Evolutionary conservation across 495 filamentous ascomycete species (phyloP), one percentile per base, ranked within the genome.

Genomic region (Amniculicola lignicola): DNA sequence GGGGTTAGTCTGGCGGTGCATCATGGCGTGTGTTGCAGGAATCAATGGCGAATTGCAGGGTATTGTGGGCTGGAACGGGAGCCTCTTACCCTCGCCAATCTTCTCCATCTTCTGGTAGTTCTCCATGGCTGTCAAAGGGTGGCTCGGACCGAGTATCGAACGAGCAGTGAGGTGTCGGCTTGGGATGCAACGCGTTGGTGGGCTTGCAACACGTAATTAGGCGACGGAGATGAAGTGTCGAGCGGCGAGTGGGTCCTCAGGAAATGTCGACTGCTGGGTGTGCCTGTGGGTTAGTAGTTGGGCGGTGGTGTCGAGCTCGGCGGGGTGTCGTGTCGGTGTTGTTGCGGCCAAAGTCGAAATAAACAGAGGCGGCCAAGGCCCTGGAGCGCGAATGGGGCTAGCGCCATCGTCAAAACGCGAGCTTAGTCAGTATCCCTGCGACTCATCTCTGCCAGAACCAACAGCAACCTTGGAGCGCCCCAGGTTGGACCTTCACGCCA

Each of bases 71-170:
- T 23, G 28, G 28, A 15, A 40, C 2, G 4, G 23, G 21, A 6
- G n/a, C n/a, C n/a, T 16, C 52, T 48, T 72, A 96, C 93, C 93
- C 80, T 99, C 93, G 64, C 93, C 93, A 72, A 99, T 94, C 77
- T 99, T 99, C 78, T 99, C 93, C 54, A 99, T 86, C 76, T 96
- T 96, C 77, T 97, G 90, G 72, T 99, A 99, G 71, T 96, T 96
- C 69, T 99, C 93, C 93, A 99, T 99, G 61, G 54, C 36, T 11
- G 7, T 23, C 23, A 38, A 27, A 18, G 6, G 28, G 10, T 6
- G 28, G 38, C 16, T 14, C n/a, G 21, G 12, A 51, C 14, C 40
- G 40, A n/a, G 43, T 31, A 4, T n/a, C 4, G n/a, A n/a, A n/a
- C n/a, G n/a, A n/a, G n/a, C n/a, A n/a, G n/a, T n/a, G n/a, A n/a